These are phyloP conservation scores for Exophiala sp. DNA, from an alignment of 2,329 filamentous ascomycete species.

Conservation along the genomic window DNA sequence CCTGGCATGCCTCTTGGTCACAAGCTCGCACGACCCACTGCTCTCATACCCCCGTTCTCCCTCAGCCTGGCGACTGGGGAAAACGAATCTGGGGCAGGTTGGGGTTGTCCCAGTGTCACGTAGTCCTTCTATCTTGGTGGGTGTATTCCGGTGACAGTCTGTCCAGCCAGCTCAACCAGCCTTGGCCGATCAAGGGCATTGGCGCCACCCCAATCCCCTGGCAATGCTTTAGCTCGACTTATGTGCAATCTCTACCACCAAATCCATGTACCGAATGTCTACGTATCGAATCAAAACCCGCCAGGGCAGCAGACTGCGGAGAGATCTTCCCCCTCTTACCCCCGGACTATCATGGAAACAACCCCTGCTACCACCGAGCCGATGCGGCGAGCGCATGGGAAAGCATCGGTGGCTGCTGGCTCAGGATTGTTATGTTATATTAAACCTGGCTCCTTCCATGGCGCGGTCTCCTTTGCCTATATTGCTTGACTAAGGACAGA, in stretches of 20 bases:
- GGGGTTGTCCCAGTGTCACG: neutral
- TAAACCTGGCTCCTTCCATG: neutral
- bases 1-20: too few relatives aligned
- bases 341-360: neutral
- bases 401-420: neutral
- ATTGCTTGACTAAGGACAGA: neutral
- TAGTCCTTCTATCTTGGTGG: neutral
- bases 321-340: neutral
- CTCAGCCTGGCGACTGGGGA: neutral
- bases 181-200: neutral
- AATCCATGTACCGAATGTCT: too few relatives aligned
- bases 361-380: neutral
- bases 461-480: neutral
- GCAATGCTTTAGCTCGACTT: neutral
- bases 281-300: neutral
- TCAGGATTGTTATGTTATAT: neutral
- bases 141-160: constrained; percentile 1
- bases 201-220: neutral
- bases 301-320: neutral
- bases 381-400: neutral
- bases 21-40: too few relatives aligned
- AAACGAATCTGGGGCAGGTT: neutral
- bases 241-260: neutral
- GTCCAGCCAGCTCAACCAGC: neutral
- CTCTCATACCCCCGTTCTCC: neutral